phyloP scores from a whole-genome alignment of 2,329 filamentous ascomycete genomes.

The Ophiostoma ips region DNA sequence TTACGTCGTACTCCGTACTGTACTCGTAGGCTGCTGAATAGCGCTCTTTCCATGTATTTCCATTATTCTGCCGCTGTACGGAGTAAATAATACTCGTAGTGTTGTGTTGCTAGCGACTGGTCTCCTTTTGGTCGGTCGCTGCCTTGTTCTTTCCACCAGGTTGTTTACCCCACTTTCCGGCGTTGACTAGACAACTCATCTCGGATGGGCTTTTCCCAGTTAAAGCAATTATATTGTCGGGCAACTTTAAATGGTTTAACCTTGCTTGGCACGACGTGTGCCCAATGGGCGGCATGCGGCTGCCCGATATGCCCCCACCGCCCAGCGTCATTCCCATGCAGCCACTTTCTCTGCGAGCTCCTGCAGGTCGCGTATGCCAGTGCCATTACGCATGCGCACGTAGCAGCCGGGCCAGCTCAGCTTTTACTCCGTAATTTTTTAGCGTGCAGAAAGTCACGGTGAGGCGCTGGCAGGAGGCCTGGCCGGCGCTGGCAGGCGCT shows the following conservation, averaged over 20 bases:
- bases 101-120: neutral
- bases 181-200: conserved; percentile 13
- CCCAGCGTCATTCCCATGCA: neutral
- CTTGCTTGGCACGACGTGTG: neutral
- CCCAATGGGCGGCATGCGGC: neutral
- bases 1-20: no score
- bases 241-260: neutral
- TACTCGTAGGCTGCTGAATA: no score
- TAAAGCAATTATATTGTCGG: neutral
- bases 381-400: neutral
- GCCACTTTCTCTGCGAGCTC: neutral
- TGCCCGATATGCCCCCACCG: neutral
- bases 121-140: neutral
- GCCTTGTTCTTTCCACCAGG: no score
- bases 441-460: neutral
- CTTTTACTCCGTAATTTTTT: neutral
- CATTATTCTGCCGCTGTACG: neutral
- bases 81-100: no score
- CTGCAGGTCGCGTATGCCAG: neutral
- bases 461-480: no score
- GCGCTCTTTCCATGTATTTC: neutral
- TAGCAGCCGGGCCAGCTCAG: no score
- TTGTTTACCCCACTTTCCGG: conserved; percentile 12
- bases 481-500: no score
- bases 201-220: neutral